phyloP scores from a whole-genome alignment of 192 early-diverging fungal genomes.

The Backusella westeae region DNA sequence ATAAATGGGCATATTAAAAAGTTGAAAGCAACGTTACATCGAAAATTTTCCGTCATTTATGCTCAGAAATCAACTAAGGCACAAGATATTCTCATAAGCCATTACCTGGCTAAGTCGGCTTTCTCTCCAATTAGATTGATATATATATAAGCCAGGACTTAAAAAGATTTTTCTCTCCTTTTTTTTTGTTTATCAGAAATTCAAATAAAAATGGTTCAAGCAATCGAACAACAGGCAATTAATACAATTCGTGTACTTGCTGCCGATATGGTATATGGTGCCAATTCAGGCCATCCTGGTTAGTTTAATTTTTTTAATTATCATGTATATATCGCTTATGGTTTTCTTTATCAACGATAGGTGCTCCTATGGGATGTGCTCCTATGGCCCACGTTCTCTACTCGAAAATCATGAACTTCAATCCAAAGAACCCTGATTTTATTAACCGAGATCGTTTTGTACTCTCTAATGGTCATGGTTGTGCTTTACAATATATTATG shows the following conservation, averaged over 20 bases:
- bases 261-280: conserved; percentile 82
- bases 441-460: conserved; percentile 96
- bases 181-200: neutral
- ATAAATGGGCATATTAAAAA: neutral
- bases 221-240: conserved; percentile 41
- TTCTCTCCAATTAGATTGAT: neutral
- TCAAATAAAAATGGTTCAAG: neutral
- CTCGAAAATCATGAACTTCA: conserved; percentile 72
- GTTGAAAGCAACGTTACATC: neutral
- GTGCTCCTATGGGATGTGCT: conserved; percentile 98
- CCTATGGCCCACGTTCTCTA: conserved; percentile 92
- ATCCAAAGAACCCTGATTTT: conserved; percentile 87
- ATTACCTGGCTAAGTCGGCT: neutral
- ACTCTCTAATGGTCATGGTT: conserved; percentile 95
- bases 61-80: neutral
- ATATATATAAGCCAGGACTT: neutral
- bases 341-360: conserved; percentile 21
- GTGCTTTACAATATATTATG: conserved; percentile 87
- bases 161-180: neutral
- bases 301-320: neutral
- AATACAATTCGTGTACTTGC: conserved; percentile 90
- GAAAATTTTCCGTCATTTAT: neutral
- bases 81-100: neutral
- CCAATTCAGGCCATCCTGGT: conserved; percentile 94
- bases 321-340: neutral